phyloP scores from a whole-genome alignment of 2,329 filamentous ascomycete species.

The Neobulgaria alba region DNA sequence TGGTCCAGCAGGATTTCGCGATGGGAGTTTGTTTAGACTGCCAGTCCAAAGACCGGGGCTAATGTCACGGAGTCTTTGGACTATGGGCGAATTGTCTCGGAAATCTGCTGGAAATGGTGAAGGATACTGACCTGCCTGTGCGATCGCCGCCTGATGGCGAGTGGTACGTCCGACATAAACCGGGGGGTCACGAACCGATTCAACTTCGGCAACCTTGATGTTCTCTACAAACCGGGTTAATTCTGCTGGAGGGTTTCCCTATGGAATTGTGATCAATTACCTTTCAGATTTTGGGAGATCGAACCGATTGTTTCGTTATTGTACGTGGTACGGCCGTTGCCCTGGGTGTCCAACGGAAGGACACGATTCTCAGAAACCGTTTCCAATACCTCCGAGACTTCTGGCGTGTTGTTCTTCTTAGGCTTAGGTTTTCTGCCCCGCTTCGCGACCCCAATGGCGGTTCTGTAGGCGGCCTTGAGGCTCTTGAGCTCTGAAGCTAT shows the following conservation, averaged over 20 bases:
- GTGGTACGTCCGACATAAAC: constrained; percentile 16
- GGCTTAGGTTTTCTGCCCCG: constrained; percentile 20
- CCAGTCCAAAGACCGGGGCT: constrained; percentile 14
- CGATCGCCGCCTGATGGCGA: constrained; percentile 21
- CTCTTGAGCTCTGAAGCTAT: constrained; percentile 23
- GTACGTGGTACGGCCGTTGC: too few species aligned
- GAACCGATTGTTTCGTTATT: too few species aligned
- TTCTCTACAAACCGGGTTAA: constrained; percentile 11
- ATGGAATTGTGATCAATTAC: constrained; percentile 9
- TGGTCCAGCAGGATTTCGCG: constrained; percentile 6
- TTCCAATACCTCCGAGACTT: constrained; percentile 8
- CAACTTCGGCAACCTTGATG: not conserved
- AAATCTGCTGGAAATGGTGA: constrained; percentile 9
- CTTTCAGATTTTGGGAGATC: constrained; percentile 9
- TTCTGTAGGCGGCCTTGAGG: constrained; percentile 28
- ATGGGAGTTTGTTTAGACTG: constrained; percentile 7
- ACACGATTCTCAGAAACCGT: not conserved
- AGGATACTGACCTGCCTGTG: constrained; percentile 28
- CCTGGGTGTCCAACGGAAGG: too few species aligned
- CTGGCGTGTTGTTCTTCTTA: constrained; percentile 19
- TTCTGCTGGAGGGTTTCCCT: constrained; percentile 3
- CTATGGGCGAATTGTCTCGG: constrained; percentile 5
- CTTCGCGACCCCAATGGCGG: constrained; percentile 23
- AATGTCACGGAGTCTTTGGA: constrained; percentile 9
- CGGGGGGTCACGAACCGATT: not conserved